Conservation (phyloP, 2,329 filamentous ascomycete species). For the Fusarium tjaetaba region DNA sequence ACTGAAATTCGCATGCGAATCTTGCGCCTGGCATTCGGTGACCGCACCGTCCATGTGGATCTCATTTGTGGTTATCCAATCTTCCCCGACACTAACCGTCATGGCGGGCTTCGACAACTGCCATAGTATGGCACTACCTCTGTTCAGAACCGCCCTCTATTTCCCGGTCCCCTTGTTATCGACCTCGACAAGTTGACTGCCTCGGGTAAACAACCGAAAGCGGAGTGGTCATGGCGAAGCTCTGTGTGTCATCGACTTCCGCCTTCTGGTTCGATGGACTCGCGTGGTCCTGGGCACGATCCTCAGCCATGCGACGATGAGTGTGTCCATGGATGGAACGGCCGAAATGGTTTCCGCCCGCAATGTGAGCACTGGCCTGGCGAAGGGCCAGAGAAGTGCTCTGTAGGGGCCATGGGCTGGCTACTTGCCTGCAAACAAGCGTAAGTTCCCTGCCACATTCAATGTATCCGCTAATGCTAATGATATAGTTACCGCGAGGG, state of each 20-base stretch:
- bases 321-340: constrained; percentile 9
- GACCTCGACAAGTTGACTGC: too few species aligned
- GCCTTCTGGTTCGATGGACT: not conserved
- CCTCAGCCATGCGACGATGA: constrained; percentile 22
- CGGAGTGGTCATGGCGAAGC: too few species aligned
- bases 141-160: too few species aligned
- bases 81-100: too few species aligned
- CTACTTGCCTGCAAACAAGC: constrained; percentile 46
- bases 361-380: constrained; percentile 39
- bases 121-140: too few species aligned
- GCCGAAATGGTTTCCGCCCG: not conserved
- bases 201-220: too few species aligned
- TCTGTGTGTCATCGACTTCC: constrained; percentile 42
- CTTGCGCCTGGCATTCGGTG: not conserved
- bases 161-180: too few species aligned
- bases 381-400: constrained; percentile 25
- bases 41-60: not conserved
- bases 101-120: too few species aligned
- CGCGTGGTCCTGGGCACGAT: not conserved
- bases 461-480: too few species aligned
- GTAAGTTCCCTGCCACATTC: too few species aligned
- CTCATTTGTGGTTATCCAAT: not conserved
- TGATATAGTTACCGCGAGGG: constrained; percentile 43
- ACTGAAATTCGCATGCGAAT: not conserved
- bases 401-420: constrained; percentile 46